phyloP scores from a whole-genome alignment of 2,329 filamentous ascomycete genomes.

The Hypocreales sp. region DNA sequence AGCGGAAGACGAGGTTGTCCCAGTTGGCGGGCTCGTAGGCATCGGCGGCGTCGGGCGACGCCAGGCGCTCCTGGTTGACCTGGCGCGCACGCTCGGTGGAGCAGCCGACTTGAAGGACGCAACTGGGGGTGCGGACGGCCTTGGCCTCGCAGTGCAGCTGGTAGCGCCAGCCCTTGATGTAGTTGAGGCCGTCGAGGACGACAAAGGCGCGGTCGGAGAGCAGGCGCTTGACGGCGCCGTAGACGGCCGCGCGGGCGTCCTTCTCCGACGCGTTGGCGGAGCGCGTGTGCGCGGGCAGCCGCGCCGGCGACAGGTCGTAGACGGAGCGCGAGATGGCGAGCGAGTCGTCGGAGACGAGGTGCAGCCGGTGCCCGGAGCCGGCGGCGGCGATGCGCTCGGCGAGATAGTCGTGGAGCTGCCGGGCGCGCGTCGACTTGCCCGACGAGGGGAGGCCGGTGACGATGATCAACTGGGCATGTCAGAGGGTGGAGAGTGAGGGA shows the following conservation, averaged over 20 bases:
- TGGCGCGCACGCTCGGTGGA: slow-evolving; percentile 31
- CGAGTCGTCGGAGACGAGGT: slow-evolving; percentile 59
- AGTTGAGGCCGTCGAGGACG: slow-evolving; percentile 67
- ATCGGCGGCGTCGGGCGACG: slow-evolving; percentile 14
- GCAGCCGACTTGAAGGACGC: slow-evolving; percentile 53
- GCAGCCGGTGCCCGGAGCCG: slow-evolving; percentile 54
- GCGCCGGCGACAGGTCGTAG: slow-evolving; percentile 45
- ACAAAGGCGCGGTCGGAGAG: slow-evolving; percentile 61
- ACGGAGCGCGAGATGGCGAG: slow-evolving; percentile 55
- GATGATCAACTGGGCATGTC: slow-evolving; percentile 40
- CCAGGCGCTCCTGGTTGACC: slow-evolving; percentile 46
- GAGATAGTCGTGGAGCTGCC: slow-evolving; percentile 52
- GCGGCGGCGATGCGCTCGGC: slow-evolving; percentile 33
- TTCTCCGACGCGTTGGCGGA: slow-evolving; percentile 66
- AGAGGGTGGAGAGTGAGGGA: not conserved
- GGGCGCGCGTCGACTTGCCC: slow-evolving; percentile 50
- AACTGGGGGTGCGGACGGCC: slow-evolving; percentile 59
- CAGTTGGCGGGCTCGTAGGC: slow-evolving; percentile 45
- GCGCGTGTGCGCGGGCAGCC: slow-evolving; percentile 41
- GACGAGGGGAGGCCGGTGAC: slow-evolving; percentile 52
- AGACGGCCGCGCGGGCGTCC: slow-evolving; percentile 61
- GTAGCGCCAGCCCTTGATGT: slow-evolving; percentile 83
- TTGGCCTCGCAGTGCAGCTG: slow-evolving; percentile 78
- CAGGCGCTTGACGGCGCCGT: slow-evolving; percentile 63
- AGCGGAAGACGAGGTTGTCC: slow-evolving; percentile 67